phyloP scores from a whole-genome alignment of 805 yeast genomes.

The Ogataea allantospora region DNA sequence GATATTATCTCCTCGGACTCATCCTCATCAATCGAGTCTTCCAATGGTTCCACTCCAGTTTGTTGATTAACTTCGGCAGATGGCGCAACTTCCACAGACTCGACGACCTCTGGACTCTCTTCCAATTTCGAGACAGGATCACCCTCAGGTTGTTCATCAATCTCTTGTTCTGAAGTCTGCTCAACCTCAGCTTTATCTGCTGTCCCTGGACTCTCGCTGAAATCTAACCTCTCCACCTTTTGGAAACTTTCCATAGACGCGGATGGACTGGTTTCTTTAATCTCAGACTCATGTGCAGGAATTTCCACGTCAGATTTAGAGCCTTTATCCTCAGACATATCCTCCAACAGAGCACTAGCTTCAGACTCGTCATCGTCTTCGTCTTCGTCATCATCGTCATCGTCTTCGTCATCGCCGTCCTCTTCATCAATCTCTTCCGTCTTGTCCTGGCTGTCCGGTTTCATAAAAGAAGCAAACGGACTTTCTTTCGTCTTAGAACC shows the following conservation, averaged over 20 bases:
- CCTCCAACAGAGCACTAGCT: too few species aligned
- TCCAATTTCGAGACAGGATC: neutral
- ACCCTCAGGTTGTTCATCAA: too few species aligned
- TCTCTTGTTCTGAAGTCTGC: too few species aligned
- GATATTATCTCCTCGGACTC: neutral
- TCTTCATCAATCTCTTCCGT: neutral
- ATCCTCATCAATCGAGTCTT: neutral
- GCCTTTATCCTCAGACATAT: constrained; percentile 7
- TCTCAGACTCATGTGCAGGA: too few species aligned
- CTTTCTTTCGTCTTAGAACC: neutral
- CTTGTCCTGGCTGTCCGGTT: neutral
- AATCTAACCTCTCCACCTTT: too few species aligned
- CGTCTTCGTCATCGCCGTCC: neutral
- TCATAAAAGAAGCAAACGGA: constrained; percentile 1
- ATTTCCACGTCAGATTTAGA: too few species aligned
- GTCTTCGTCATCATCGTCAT: neutral
- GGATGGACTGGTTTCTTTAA: too few species aligned
- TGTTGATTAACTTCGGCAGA: too few species aligned
- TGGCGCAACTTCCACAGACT: neutral
- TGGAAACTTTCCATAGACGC: too few species aligned
- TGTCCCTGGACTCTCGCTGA: too few species aligned
- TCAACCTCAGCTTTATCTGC: too few species aligned
- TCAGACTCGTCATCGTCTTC: constrained; percentile 1
- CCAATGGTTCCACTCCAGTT: neutral
- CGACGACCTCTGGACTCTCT: neutral